phyloP scores from a whole-genome alignment of 176 grass and related monocot species.

The Phyllostachys edulis region DNA sequence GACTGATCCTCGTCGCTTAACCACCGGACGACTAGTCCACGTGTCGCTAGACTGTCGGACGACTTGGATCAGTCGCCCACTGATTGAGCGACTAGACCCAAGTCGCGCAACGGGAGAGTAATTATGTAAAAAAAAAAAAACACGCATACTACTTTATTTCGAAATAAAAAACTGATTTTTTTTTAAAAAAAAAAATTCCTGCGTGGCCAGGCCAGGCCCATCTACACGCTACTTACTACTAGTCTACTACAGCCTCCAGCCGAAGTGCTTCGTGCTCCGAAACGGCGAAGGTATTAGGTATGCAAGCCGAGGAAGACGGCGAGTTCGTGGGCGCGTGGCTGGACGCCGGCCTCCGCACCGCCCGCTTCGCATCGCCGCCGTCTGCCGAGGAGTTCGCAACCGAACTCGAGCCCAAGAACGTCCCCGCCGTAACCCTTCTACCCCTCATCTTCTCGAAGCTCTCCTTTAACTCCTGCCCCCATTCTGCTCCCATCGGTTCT shows the following conservation, averaged over 20 bases:
- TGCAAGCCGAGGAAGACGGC: conserved; percentile 26
- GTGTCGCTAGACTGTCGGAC: too few relatives aligned
- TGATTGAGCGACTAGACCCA: too few relatives aligned
- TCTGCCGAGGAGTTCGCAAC: conserved; percentile 42
- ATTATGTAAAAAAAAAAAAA: too few relatives aligned
- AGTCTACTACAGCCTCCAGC: background rate
- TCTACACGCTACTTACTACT: background rate
- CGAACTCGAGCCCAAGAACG: conserved; percentile 50
- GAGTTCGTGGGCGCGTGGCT: conserved; percentile 36
- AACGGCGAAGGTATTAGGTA: conserved; percentile 21
- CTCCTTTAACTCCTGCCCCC: background rate
- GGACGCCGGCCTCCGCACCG: conserved; percentile 40
- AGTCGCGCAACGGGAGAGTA: too few relatives aligned
- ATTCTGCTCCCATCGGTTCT: background rate
- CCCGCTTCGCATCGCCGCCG: conserved; percentile 29
- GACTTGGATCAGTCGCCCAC: too few relatives aligned
- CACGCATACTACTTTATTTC: too few relatives aligned
- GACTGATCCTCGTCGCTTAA: too few relatives aligned
- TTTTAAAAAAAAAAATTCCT: too few relatives aligned
- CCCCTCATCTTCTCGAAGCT: conserved; percentile 7
- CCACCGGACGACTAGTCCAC: too few relatives aligned
- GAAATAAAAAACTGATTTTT: too few relatives aligned
- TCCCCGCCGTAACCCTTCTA: conserved; percentile 46
- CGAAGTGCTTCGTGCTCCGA: background rate
- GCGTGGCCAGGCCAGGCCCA: background rate